phyloP scores from a whole-genome alignment of 192 early-diverging fungal species.

The Backusella luteola region DNA sequence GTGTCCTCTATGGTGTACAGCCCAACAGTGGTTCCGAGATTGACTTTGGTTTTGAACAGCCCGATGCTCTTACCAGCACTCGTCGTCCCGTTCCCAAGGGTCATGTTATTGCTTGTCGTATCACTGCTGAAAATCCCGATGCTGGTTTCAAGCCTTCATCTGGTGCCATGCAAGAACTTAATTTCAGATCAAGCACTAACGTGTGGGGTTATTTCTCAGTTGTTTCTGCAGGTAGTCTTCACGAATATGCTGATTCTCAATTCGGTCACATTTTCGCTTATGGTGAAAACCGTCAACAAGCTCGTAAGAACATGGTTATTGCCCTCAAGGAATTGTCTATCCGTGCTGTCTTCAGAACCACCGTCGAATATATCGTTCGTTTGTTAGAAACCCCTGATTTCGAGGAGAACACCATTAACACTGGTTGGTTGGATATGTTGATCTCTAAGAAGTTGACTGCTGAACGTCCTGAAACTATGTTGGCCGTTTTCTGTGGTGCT shows the following conservation, averaged over 20 bases:
- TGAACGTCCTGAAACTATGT: conserved; percentile 85
- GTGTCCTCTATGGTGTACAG: conserved; percentile 90
- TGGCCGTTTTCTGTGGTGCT: conserved; percentile 92
- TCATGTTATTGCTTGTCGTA: conserved; percentile 97
- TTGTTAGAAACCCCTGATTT: conserved; percentile 91
- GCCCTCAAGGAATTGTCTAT: conserved; percentile 98
- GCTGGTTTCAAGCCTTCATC: conserved; percentile 98
- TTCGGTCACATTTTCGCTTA: conserved; percentile 99
- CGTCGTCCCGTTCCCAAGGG: conserved; percentile 93
- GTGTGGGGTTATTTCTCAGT: conserved; percentile 99
- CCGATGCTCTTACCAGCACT: conserved; percentile 76
- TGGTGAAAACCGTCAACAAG: conserved; percentile 89
- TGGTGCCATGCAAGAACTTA: conserved; percentile 96
- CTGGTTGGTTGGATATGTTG: conserved; percentile 93
- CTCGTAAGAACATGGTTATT: conserved; percentile 95
- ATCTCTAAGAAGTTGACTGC: conserved; percentile 89
- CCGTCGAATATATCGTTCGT: conserved; percentile 95
- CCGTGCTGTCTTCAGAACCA: conserved; percentile 97
- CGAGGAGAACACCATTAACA: conserved; percentile 86
- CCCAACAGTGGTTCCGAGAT: conserved; percentile 85
- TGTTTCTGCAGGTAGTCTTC: conserved; percentile 89
- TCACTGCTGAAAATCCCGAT: conserved; percentile 99
- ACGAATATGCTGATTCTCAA: conserved; percentile 99
- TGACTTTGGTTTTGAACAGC: conserved; percentile 88
- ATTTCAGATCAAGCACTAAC: conserved; percentile 92